Conservation (phyloP, 78 protist species). For the Neovahlkampfia damariscottae region DNA sequence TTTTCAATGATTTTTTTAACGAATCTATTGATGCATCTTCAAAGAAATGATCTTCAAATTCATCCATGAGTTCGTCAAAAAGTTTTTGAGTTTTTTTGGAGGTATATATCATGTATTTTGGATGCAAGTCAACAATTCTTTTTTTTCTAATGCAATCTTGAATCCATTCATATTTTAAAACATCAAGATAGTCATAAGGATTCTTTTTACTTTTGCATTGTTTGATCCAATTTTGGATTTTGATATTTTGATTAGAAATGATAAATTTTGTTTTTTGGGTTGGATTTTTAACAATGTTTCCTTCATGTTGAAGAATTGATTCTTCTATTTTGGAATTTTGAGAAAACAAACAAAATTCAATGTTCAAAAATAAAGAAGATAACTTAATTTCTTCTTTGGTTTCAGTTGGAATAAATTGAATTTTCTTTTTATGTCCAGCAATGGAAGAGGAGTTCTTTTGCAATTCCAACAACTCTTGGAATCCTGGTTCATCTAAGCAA, state of each 20-base stretch:
- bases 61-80: conserved; percentile 4
- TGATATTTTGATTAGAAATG: not conserved
- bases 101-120: conserved; percentile 23
- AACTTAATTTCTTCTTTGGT: not conserved
- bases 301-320: conserved; percentile 9
- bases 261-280: not conserved
- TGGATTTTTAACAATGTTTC: conserved; percentile 20
- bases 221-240: conserved; percentile 8
- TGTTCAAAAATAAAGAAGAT: not conserved
- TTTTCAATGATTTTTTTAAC: not conserved
- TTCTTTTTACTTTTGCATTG: not conserved
- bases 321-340: conserved; percentile 1
- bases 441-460: not conserved
- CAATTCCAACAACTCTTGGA: not conserved
- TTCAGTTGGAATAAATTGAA: not conserved
- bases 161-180: conserved; percentile 8
- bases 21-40: not conserved
- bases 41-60: not conserved
- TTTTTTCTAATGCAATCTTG: not conserved
- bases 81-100: not conserved
- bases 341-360: not conserved
- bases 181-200: not conserved
- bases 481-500: not conserved
- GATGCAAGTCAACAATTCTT: not conserved
- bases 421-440: not conserved